Evolutionary conservation across 768 basidiomycete genomes (phyloP).

Genomic region (Thelephora ganbajun): DNA sequence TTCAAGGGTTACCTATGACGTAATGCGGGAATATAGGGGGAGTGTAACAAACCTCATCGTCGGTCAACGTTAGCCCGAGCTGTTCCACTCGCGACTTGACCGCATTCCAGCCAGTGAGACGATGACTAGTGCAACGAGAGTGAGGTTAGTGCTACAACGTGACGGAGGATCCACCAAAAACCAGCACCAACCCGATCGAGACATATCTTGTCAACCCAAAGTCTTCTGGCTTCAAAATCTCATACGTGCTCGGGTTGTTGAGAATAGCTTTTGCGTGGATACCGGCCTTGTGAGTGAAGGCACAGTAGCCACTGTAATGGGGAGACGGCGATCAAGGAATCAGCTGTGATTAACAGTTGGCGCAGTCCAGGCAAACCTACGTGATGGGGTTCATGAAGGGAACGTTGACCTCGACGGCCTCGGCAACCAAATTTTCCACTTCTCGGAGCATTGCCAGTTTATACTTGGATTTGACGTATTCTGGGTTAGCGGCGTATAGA

Average conservation of each 20-base stretch:
- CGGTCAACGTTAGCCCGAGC: slow-evolving; percentile 76
- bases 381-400: slow-evolving; percentile 96
- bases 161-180: not conserved
- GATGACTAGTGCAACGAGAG: slow-evolving; percentile 40
- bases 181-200: slow-evolving; percentile 65
- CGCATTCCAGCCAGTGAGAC: slow-evolving; percentile 97
- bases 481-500: slow-evolving; percentile 92
- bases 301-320: slow-evolving; percentile 81
- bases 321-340: not conserved
- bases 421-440: slow-evolving; percentile 96
- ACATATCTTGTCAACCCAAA: slow-evolving; percentile 97
- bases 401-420: slow-evolving; percentile 94
- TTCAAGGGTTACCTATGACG: not conserved
- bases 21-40: not conserved
- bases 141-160: not conserved
- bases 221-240: slow-evolving; percentile 98
- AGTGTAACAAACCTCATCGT: slow-evolving; percentile 53
- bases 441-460: slow-evolving; percentile 95
- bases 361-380: slow-evolving; percentile 26
- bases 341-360: not conserved
- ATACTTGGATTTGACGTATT: slow-evolving; percentile 99
- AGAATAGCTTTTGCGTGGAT: slow-evolving; percentile 99
- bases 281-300: slow-evolving; percentile 99
- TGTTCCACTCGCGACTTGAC: slow-evolving; percentile 99
- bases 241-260: slow-evolving; percentile 98